Evolutionary conservation across 805 yeast species (phyloP).

Genomic region (Saturnispora dispora): DNA sequence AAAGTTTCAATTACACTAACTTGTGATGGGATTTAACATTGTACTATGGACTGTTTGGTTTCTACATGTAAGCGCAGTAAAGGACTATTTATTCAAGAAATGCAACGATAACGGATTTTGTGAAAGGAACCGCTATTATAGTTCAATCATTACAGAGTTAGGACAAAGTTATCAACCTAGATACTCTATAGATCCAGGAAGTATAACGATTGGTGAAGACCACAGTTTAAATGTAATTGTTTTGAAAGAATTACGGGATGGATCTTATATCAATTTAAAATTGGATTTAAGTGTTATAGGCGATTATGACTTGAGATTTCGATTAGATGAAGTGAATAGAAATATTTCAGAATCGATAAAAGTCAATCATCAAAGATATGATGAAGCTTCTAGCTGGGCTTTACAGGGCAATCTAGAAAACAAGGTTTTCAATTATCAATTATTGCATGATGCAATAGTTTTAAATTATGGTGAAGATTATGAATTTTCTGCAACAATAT

Average conservation of each 20-base stretch:
- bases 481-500: slow-evolving; percentile 36
- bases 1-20: not conserved
- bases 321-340: slow-evolving; percentile 54
- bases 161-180: slow-evolving; percentile 26
- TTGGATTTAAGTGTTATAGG: slow-evolving; percentile 49
- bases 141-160: slow-evolving; percentile 29
- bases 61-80: slow-evolving; percentile 33
- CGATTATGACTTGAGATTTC: slow-evolving; percentile 51
- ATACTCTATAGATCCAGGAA: slow-evolving; percentile 33
- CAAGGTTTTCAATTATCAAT: slow-evolving; percentile 19
- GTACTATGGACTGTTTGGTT: not conserved
- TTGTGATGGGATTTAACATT: not conserved
- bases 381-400: slow-evolving; percentile 53
- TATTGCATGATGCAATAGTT: slow-evolving; percentile 16
- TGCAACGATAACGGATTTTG: slow-evolving; percentile 84
- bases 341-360: slow-evolving; percentile 3
- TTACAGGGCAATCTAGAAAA: slow-evolving; percentile 26
- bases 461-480: slow-evolving; percentile 30
- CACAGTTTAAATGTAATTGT: slow-evolving; percentile 38
- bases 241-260: slow-evolving; percentile 35
- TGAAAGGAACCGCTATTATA: slow-evolving; percentile 62
- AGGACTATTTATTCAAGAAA: slow-evolving; percentile 59
- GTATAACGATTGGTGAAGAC: slow-evolving; percentile 23
- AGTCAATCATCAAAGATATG: slow-evolving; percentile 41
- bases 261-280: slow-evolving; percentile 39